Evolutionary conservation across 169 alveolate genomes (phyloP).

Genomic region (Cryptosporidium sp.): DNA sequence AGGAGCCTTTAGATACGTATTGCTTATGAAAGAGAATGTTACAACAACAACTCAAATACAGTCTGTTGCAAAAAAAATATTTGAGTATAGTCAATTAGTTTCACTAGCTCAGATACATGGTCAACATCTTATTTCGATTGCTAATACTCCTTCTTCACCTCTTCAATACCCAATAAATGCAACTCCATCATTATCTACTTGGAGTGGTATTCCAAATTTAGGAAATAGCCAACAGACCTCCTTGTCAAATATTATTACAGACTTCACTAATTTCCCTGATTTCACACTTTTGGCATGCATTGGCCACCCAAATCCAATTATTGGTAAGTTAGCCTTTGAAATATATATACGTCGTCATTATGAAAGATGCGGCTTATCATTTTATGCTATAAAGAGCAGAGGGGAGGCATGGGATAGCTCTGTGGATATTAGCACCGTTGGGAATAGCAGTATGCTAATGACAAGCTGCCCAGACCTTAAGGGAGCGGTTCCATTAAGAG

Average conservation of each 20-base stretch:
- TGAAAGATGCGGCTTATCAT: constrained; percentile 64
- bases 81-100: constrained; percentile 9
- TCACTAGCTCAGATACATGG: constrained; percentile 24
- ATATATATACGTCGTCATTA: constrained; percentile 70
- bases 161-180: constrained; percentile 33
- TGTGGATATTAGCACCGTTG: background rate
- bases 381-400: constrained; percentile 42
- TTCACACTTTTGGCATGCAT: constrained; percentile 36
- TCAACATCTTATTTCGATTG: constrained; percentile 28
- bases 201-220: constrained; percentile 18
- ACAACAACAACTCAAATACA: constrained; percentile 33
- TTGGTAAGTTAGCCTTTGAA: constrained; percentile 54
- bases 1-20: constrained; percentile 54
- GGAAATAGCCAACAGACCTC: constrained; percentile 8
- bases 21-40: constrained; percentile 54
- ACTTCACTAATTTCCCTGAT: constrained; percentile 63
- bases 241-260: constrained; percentile 36
- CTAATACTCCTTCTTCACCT: constrained; percentile 68
- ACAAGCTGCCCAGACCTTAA: constrained; percentile 7
- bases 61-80: constrained; percentile 42
- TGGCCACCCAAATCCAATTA: constrained; percentile 50
- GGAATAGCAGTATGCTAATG: constrained; percentile 8
- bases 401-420: constrained; percentile 61
- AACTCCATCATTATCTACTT: constrained; percentile 35
- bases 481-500: constrained; percentile 2